These are phyloP conservation scores for Boletus rufocinnamomeus DNA, from an alignment of 768 basidiomycete genomes.

Conservation along the genomic window DNA sequence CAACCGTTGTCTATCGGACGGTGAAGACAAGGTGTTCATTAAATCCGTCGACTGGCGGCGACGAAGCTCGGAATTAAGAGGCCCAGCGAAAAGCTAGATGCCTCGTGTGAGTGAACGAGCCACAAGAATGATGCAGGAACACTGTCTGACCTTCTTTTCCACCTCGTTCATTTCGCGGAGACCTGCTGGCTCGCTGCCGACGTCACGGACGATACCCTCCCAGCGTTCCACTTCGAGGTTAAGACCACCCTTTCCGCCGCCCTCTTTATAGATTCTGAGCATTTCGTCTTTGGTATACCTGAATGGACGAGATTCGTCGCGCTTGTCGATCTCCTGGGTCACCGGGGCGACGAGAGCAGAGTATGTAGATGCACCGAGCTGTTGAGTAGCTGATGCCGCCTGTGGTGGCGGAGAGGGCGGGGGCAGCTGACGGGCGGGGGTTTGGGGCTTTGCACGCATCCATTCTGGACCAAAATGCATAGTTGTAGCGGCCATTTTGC, in stretches of 20 bases:
- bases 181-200: constrained; percentile 68
- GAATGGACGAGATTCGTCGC: constrained; percentile 75
- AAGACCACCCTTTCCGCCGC: constrained; percentile 69
- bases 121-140: constrained; percentile 9
- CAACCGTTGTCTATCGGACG: constrained; percentile 62
- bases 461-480: constrained; percentile 94
- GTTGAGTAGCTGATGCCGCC: constrained; percentile 40
- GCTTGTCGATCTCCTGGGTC: constrained; percentile 54
- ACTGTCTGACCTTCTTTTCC: constrained; percentile 79
- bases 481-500: constrained; percentile 58
- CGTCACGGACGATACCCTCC: constrained; percentile 85
- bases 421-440: constrained; percentile 51
- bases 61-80: constrained; percentile 84
- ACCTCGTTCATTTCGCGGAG: constrained; percentile 77
- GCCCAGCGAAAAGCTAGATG: constrained; percentile 72
- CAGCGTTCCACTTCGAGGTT: constrained; percentile 86
- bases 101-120: constrained; percentile 32
- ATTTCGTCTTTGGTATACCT: constrained; percentile 85
- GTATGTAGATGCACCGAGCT: constrained; percentile 71
- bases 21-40: constrained; percentile 58
- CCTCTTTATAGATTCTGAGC: constrained; percentile 80
- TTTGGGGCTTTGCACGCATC: constrained; percentile 81
- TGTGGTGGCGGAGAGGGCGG: constrained; percentile 63
- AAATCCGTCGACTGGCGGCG: constrained; percentile 80
- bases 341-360: constrained; percentile 51